phyloP scores from a whole-genome alignment of 2,329 filamentous ascomycete species.

The Zasmidium citrigriseum region DNA sequence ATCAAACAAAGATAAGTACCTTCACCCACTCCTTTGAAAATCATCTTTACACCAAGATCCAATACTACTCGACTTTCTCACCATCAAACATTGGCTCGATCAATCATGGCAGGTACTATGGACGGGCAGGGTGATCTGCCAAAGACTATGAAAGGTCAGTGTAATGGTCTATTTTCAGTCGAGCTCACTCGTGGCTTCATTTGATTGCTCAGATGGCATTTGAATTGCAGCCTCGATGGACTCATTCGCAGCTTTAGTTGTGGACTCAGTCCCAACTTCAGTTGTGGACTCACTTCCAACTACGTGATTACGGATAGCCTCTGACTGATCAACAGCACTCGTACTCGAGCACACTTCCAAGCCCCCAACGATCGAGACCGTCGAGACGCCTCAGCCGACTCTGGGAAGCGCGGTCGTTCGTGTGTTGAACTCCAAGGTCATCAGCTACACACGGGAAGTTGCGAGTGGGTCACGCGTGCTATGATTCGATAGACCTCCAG shows the following conservation, averaged over 20 bases:
- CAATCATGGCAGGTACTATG: not conserved
- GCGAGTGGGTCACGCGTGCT: not conserved
- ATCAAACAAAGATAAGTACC: too few relatives aligned
- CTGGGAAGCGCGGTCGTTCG: constrained; percentile 42
- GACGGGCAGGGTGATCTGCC: not conserved
- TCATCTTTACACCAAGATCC: too few relatives aligned
- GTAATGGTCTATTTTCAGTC: too few relatives aligned
- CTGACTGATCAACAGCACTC: not conserved
- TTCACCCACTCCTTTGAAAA: too few relatives aligned
- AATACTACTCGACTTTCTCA: too few relatives aligned
- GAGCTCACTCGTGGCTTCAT: too few relatives aligned
- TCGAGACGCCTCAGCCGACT: constrained; percentile 9
- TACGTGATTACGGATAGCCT: not conserved
- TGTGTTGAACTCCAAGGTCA: constrained; percentile 38
- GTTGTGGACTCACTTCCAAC: too few relatives aligned
- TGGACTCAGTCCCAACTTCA: too few relatives aligned
- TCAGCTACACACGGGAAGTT: constrained; percentile 42
- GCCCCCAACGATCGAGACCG: constrained; percentile 18
- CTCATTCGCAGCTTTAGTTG: too few relatives aligned
- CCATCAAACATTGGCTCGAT: not conserved
- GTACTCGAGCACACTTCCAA: not conserved
- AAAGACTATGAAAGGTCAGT: not conserved
- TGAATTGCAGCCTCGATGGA: too few relatives aligned
- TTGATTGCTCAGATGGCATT: too few relatives aligned
- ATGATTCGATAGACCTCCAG: not conserved